Percentiles rank a stretch among this genome's conserved stretches.
Conservation (phyloP, 2,329 filamentous ascomycete genomes). For the Bertia moriformis region DNA sequence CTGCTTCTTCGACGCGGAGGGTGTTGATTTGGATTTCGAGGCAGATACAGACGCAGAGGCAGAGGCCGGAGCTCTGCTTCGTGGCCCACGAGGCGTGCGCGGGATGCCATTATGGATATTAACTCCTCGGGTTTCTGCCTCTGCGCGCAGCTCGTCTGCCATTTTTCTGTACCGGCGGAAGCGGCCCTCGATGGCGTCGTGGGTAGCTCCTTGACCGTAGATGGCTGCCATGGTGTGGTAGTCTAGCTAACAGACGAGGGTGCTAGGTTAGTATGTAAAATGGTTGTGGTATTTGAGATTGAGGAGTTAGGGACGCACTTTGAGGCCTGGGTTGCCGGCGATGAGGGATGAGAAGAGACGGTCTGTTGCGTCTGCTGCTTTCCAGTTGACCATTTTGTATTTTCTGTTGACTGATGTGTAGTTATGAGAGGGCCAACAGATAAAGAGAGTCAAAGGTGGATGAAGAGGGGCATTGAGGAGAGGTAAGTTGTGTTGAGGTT, state of each 20-base stretch:
- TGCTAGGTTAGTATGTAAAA: neutral
- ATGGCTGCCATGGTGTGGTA: slow-evolving; percentile 23
- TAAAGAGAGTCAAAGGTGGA: too few relatives aligned
- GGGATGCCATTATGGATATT: neutral
- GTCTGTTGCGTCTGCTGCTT: slow-evolving; percentile 8
- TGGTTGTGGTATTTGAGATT: neutral
- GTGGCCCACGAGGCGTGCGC: neutral
- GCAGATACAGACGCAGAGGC: too few relatives aligned
- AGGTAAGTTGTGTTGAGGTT: too few relatives aligned
- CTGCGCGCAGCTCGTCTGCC: slow-evolving; percentile 17
- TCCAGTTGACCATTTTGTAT: slow-evolving; percentile 11
- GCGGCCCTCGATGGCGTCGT: slow-evolving; percentile 28
- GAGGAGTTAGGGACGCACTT: slow-evolving; percentile 6
- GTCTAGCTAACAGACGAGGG: slow-evolving; percentile 20
- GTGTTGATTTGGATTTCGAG: too few relatives aligned
- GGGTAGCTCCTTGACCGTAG: slow-evolving; percentile 28
- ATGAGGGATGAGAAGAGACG: slow-evolving; percentile 12
- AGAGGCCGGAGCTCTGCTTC: neutral
- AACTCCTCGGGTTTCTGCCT: slow-evolving; percentile 6
- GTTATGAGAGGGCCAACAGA: too few relatives aligned
- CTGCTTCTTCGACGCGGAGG: too few relatives aligned
- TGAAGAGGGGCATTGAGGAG: too few relatives aligned
- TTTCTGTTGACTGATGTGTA: too few relatives aligned
- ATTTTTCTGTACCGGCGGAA: slow-evolving; percentile 26
- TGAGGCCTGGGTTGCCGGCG: slow-evolving; percentile 11